Evolutionary conservation across 768 basidiomycete species (phyloP).

Genomic region (Russula sp.): DNA sequence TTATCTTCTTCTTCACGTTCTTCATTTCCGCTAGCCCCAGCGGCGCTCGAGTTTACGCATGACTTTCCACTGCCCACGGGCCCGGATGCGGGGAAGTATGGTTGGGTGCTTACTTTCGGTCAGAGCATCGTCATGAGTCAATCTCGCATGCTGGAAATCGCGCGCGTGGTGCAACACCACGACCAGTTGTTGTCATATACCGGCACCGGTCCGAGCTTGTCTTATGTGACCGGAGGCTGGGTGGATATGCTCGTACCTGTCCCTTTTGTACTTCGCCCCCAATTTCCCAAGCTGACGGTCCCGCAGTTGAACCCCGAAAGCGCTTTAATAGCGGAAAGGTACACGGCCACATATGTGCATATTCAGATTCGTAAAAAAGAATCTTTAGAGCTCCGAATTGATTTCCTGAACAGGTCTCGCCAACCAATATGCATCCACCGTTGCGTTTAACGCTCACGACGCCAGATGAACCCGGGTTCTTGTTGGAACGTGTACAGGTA

Average conservation of each 20-base stretch:
- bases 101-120: constrained; percentile 73
- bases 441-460: constrained; percentile 56
- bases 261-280: background rate
- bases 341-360: constrained; percentile 61
- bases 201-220: constrained; percentile 36
- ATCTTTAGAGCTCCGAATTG: background rate
- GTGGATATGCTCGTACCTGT: constrained; percentile 48
- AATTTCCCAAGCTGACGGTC: background rate
- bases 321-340: constrained; percentile 49
- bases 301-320: constrained; percentile 46
- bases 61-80: constrained; percentile 39
- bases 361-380: background rate
- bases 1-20: constrained; percentile 35
- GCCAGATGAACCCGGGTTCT: constrained; percentile 71
- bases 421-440: constrained; percentile 59
- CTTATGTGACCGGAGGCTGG: constrained; percentile 52
- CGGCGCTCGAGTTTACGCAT: constrained; percentile 43
- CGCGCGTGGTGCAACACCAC: constrained; percentile 51
- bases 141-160: constrained; percentile 65
- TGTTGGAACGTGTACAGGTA: constrained; percentile 64
- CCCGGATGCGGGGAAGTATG: constrained; percentile 27
- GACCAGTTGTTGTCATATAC: constrained; percentile 41
- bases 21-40: constrained; percentile 44
- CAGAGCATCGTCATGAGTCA: constrained; percentile 69
- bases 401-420: constrained; percentile 44